Evolutionary conservation across 2,329 filamentous ascomycete genomes (phyloP), one percentile per base, ranked within the genome.

Genomic region (Rhexocercosporidium sp.): DNA sequence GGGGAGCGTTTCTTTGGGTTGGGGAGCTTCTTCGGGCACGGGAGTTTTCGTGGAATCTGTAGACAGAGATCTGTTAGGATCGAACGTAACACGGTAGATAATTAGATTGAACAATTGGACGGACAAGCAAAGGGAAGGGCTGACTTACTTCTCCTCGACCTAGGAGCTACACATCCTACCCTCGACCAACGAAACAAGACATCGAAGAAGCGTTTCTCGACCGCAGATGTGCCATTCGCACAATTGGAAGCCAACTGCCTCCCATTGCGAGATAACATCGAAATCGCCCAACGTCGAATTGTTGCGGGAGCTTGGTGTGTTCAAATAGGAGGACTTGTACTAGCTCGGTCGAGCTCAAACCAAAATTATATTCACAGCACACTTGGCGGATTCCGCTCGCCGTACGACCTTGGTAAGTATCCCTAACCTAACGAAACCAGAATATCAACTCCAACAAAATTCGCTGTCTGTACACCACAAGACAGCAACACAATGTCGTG

Each of bases 141-240:
- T 3, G 44, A 34, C 59, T 60, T 37, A 59, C 60, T 59, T 39
- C 31, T 47, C 12, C 41, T 59, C 8, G 25, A 25, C 31, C 59
- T 49, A 47, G 20, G 39, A 41, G 54, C 62, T 27, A 27, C n/a
- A 49, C 67, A 69, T 14, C 20, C 41, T 46, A 56, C 34, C n/a
- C n/a, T 62, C 9, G 68, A 70, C 68, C 69, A 73, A 39, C 66
- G 60, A 62, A 64, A 75, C 27, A 75, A 70, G 7, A 69, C 27
- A 6, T 59, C 51, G 59, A 70, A 75, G 69, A 76, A 76, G 22
- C 63, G 64, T n/a, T 63, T 66, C n/a, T 70, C 70, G 46, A 66
- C 65, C 56, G 53, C 49, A 41, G 64, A 67, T 27, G 51, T 34
- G 29, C 56, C 41, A 53, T 34, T 59, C 12, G 46, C 18, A 44